Evolutionary conservation across 345 rosid species (phyloP), one percentile per base, ranked within the genome.

Genomic region (Dimocarpus longan): DNA sequence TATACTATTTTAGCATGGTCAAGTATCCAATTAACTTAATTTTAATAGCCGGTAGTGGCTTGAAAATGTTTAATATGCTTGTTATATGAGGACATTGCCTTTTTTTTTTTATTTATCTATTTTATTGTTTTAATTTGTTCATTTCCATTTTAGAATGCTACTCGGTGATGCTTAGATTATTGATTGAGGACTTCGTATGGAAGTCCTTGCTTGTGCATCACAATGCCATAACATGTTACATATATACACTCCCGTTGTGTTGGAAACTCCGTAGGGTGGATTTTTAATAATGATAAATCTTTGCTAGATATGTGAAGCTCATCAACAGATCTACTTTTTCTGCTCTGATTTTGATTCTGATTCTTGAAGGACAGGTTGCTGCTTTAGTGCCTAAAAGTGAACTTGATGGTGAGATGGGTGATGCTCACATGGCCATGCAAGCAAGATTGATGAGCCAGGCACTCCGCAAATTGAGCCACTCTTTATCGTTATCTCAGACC

Each of bases 371-470:
- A 37, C 85, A 97, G 99, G 99, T 97, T 13, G 99, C 99, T 77
- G 98, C 99, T n/a, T 93, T 97, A 75, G 99, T 97, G 80, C 99
- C 99, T 76, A 93, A 93, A 89, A 84, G 93, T 80, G 99, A 97
- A 84, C 99, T 97, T 24, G 98, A 97, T 40, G 98, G 99, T 0
- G 98, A 94, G 92, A 97, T 94, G 98, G 99, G 99, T 80, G 98
- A 97, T 87, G 99, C 98, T 76, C 98, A 97, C 84, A 94, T 96
- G 98, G 97, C 99, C 80, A 86, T 96, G 98, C 98, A 94, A 90
- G 99, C 99, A 64, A 91, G 99, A 81, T 83, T 97, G 82, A 97
- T 94, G 99, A 97, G 98, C 83, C 99, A 94, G 87, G 98, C 99
- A 39, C 95, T 97, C 70, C 97, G 98, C 84, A 97, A 97, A 81